phyloP scores from a whole-genome alignment of 768 basidiomycete species.

The Boletellus ananiceps region DNA sequence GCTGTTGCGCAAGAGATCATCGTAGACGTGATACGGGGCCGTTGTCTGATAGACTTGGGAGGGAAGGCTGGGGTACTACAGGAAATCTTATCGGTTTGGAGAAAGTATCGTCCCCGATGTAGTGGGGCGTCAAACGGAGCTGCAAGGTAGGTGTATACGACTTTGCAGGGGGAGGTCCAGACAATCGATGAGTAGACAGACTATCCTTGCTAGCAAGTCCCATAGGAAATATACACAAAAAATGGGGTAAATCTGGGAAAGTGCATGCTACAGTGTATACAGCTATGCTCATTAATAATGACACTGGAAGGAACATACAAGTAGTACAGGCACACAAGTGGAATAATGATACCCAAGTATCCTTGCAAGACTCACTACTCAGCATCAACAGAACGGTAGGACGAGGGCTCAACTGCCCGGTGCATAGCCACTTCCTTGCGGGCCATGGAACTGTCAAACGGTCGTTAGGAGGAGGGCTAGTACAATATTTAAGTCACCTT shows the following conservation, averaged over 20 bases:
- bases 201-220: not conserved
- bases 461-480: not conserved
- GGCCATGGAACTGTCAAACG: conserved; percentile 58
- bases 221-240: not conserved
- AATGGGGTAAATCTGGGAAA: conserved; percentile 4
- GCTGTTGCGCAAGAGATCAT: conserved; percentile 9
- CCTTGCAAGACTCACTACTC: conserved; percentile 8
- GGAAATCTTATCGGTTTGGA: conserved; percentile 17
- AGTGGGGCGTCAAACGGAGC: not conserved
- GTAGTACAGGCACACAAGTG: conserved; percentile 17
- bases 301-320: conserved; percentile 13
- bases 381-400: conserved; percentile 5
- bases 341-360: conserved; percentile 18
- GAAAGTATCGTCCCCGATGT: conserved; percentile 17
- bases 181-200: too few species aligned
- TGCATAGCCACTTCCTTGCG: conserved; percentile 73
- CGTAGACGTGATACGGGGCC: conserved; percentile 10
- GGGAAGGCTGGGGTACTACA: conserved; percentile 1
- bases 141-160: not conserved
- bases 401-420: conserved; percentile 35
- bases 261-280: conserved; percentile 10
- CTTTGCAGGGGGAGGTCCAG: too few species aligned
- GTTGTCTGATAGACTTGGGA: conserved; percentile 13
- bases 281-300: conserved; percentile 10
- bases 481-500: conserved; percentile 39